phyloP scores from a whole-genome alignment of 2,329 filamentous ascomycete genomes.

The Calonectria pseudoreteaudii region DNA sequence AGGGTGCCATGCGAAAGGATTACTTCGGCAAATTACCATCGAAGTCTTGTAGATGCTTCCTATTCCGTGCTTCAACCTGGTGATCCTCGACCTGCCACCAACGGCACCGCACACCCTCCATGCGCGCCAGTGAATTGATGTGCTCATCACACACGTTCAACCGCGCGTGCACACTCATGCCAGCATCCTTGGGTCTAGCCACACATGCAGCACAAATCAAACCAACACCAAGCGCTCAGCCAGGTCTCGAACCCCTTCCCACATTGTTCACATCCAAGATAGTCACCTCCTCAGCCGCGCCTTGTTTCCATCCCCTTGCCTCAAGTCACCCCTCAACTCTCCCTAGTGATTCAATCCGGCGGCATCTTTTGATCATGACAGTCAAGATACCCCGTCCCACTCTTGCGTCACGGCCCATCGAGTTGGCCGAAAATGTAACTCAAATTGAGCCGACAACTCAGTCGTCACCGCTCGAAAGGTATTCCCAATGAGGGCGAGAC shows the following conservation, averaged over 20 bases:
- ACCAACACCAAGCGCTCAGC: constrained; percentile 7
- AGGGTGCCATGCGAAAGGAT: constrained; percentile 15
- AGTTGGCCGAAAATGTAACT: constrained; percentile 27
- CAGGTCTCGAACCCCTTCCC: background rate
- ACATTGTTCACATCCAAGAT: background rate
- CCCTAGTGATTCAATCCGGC: background rate
- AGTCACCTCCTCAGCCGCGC: background rate
- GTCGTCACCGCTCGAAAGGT: constrained; percentile 31
- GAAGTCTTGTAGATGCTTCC: constrained; percentile 4
- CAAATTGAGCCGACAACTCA: constrained; percentile 25
- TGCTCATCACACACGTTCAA: background rate
- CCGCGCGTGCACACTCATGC: background rate
- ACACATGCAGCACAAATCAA: background rate
- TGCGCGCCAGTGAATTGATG: constrained; percentile 18
- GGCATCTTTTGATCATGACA: background rate
- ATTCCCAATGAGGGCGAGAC: constrained; percentile 13
- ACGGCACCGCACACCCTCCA: background rate
- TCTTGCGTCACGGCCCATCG: constrained; percentile 15
- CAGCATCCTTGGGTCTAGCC: background rate
- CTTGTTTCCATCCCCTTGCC: background rate
- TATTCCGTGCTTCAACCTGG: background rate
- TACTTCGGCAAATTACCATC: constrained; percentile 8
- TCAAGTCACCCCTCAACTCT: background rate
- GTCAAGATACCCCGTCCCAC: constrained; percentile 21
- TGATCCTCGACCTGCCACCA: background rate